A percentile compares a stretch with the other conserved stretches of the same genome.
phyloP scores from a whole-genome alignment of 2,329 filamentous ascomycete genomes.

The Emmonsiellopsis sp. region DNA sequence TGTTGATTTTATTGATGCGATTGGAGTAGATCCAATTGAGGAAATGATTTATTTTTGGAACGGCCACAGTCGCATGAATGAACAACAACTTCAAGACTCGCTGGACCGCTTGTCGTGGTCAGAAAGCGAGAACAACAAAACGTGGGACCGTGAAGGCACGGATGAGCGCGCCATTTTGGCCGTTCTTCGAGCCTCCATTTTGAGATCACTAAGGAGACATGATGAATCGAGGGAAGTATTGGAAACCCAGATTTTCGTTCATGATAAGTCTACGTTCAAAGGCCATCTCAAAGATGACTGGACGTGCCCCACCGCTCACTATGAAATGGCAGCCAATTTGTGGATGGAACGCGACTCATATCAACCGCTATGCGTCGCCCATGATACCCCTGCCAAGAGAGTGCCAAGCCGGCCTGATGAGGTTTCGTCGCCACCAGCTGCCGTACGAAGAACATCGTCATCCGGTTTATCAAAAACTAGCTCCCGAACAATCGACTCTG shows the following conservation, averaged over 20 bases:
- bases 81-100: slow-evolving; percentile 54
- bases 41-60: slow-evolving; percentile 97
- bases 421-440: not conserved
- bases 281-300: slow-evolving; percentile 41
- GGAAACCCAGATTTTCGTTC: slow-evolving; percentile 51
- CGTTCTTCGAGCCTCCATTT: slow-evolving; percentile 57
- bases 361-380: slow-evolving; percentile 4
- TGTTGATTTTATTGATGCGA: slow-evolving; percentile 65
- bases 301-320: slow-evolving; percentile 69
- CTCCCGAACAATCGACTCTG: slow-evolving; percentile 9
- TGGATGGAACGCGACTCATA: slow-evolving; percentile 58
- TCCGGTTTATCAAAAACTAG: slow-evolving; percentile 6
- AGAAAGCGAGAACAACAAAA: slow-evolving; percentile 43
- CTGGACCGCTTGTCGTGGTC: slow-evolving; percentile 59
- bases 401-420: not conserved
- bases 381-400: not conserved
- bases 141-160: slow-evolving; percentile 43
- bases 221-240: slow-evolving; percentile 59
- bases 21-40: slow-evolving; percentile 70
- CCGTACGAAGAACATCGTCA: not conserved
- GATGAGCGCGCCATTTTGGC: slow-evolving; percentile 58
- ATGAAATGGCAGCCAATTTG: slow-evolving; percentile 73
- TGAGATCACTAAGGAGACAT: slow-evolving; percentile 54
- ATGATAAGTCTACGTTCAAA: slow-evolving; percentile 48
- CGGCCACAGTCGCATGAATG: slow-evolving; percentile 71